phyloP scores from a whole-genome alignment of 2,329 filamentous ascomycete species.

The Blumeria hordei region DNA sequence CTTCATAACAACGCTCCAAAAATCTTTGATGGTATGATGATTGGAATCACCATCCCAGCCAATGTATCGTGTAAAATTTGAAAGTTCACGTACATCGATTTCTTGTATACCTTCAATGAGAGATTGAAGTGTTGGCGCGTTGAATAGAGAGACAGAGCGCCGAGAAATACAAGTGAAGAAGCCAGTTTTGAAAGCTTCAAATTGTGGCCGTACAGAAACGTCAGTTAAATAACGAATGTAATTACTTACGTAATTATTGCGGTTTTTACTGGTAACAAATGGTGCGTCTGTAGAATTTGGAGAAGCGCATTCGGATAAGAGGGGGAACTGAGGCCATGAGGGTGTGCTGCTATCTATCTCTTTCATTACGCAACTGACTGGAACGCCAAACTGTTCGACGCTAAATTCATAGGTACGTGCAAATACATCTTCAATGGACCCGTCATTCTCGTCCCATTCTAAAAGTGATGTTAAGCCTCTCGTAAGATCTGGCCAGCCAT shows the following conservation, averaged over 20 bases:
- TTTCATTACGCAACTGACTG: constrained; percentile 31
- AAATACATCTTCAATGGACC: constrained; percentile 60
- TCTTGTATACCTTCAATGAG: constrained; percentile 64
- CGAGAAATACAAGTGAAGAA: constrained; percentile 53
- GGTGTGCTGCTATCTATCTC: not conserved
- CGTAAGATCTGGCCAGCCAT: constrained; percentile 68
- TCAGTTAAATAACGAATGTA: constrained; percentile 70
- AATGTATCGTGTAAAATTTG: constrained; percentile 51
- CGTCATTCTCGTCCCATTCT: constrained; percentile 51
- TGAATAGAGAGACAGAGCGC: constrained; percentile 46
- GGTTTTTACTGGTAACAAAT: constrained; percentile 61
- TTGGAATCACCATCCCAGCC: constrained; percentile 38
- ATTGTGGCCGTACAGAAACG: constrained; percentile 53
- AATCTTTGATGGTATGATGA: constrained; percentile 48
- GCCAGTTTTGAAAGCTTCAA: constrained; percentile 55
- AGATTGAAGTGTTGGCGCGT: constrained; percentile 41
- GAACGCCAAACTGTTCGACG: constrained; percentile 29
- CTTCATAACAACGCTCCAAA: constrained; percentile 57
- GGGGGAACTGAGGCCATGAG: constrained; percentile 28
- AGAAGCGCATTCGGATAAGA: constrained; percentile 11
- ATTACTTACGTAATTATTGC: constrained; percentile 54
- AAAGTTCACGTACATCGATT: constrained; percentile 54
- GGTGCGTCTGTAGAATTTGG: constrained; percentile 25
- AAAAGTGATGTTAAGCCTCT: constrained; percentile 50
- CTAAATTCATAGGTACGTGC: constrained; percentile 73